Conservation (phyloP, 345 rosid genomes). For the Salix suchowensis region DNA sequence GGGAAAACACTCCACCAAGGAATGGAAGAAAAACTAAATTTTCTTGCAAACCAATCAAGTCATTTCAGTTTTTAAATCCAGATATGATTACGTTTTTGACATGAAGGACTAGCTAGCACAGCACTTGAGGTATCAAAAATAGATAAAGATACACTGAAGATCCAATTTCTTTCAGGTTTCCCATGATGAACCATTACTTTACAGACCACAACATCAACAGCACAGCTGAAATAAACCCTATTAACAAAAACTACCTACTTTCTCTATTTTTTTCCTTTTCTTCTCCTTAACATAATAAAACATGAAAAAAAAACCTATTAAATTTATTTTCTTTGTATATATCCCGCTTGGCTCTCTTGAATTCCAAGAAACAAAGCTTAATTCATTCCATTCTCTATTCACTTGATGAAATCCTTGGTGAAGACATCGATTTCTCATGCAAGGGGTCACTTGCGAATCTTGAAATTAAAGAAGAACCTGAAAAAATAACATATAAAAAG, state of each 20-base stretch:
- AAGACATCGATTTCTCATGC: background rate
- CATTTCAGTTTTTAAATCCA: slow-evolving; percentile 3
- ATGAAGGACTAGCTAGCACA: background rate
- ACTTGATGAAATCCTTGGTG: slow-evolving; percentile 12
- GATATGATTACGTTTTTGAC: slow-evolving; percentile 8
- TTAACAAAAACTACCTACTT: background rate
- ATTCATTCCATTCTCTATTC: background rate
- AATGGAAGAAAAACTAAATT: background rate
- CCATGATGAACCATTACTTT: slow-evolving; percentile 9
- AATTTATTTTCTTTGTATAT: background rate
- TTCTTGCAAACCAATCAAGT: background rate
- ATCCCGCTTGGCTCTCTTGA: slow-evolving; percentile 8
- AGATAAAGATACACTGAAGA: background rate
- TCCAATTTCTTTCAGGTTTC: background rate
- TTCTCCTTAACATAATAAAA: background rate
- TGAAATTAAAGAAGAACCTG: slow-evolving; percentile 20
- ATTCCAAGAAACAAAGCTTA: background rate
- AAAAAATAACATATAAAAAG: background rate
- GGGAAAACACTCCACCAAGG: background rate
- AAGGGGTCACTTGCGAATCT: slow-evolving; percentile 15
- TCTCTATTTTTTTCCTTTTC: background rate
- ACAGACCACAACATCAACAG: background rate
- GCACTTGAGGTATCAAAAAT: background rate
- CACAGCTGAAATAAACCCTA: background rate
- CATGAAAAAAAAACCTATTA: background rate